Percentiles rank a stretch among this genome's conserved stretches.
phyloP scores from a whole-genome alignment of 352 stramenopile genomes.

The Blastocystis sp. region DNA sequence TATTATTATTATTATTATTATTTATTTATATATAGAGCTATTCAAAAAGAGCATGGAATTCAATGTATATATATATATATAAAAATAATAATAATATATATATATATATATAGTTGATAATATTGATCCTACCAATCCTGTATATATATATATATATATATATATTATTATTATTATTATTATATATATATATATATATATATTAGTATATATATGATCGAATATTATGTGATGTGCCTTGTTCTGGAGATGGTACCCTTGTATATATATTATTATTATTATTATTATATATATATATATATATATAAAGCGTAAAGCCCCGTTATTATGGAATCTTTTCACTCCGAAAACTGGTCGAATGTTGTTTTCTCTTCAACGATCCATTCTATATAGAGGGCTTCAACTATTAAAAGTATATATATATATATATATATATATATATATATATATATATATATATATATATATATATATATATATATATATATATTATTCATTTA shows the following conservation, averaged over 20 bases:
- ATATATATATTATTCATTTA: slow-evolving; percentile 7
- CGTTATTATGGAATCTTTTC: slow-evolving; percentile 78
- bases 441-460: too few relatives aligned
- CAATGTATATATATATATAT: background rate
- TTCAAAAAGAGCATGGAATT: too few relatives aligned
- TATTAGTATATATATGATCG: slow-evolving; percentile 68
- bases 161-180: background rate
- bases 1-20: background rate
- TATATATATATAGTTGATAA: background rate
- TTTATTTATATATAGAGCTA: too few relatives aligned
- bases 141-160: background rate
- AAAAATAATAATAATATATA: background rate
- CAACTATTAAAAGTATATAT: slow-evolving; percentile 28
- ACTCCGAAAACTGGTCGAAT: slow-evolving; percentile 61
- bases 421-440: too few relatives aligned
- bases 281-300: background rate
- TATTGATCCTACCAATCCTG: background rate
- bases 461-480: slow-evolving; percentile 51
- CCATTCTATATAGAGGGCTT: slow-evolving; percentile 65
- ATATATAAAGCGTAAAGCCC: slow-evolving; percentile 67
- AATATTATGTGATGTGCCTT: slow-evolving; percentile 92
- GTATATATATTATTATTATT: too few relatives aligned
- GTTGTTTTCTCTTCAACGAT: slow-evolving; percentile 76
- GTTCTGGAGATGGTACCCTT: slow-evolving; percentile 86
- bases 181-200: background rate